Evolutionary conservation across 495 filamentous ascomycete species (phyloP), one percentile per base, ranked within the genome.

Genomic region (Aspergillus homomorphus): DNA sequence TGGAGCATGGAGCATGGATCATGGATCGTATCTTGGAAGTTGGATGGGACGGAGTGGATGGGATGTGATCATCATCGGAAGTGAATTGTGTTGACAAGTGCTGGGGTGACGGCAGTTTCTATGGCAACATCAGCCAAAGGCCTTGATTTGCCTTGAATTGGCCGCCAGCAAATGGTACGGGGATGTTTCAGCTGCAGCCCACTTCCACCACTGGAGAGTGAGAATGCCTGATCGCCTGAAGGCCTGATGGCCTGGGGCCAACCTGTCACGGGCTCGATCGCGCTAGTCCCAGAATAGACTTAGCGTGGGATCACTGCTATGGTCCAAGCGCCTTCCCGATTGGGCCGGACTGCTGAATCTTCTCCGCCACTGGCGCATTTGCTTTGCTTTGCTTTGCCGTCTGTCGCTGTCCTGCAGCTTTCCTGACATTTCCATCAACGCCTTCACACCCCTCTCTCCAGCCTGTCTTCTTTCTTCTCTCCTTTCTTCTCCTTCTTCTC

Each of bases 1-100:
- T n/a, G n/a, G n/a, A n/a, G n/a, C n/a, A n/a, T n/a, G n/a, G n/a
- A n/a, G n/a, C n/a, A n/a, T n/a, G n/a, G n/a, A n/a, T n/a, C n/a
- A n/a, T n/a, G n/a, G n/a, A n/a, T n/a, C n/a, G 12, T 6, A 38
- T 12, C 33, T 38, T 5, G 33, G 10, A 38, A 52, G 52, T 22
- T 19, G 49, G 41, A 51, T 44, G 45, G 21, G 60, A 60, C 60
- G 57, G 60, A 63, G 63, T 61, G 43, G 50, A 57, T 10, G 33
- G 45, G 56, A 48, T 51, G 30, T 21, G 53, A 57, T 44, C 4
- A 28, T 9, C 9, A 9, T 9, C 3, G 26, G 26, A 9, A 28
- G 26, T 3, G 26, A 53, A n/a, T n/a, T n/a, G n/a, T 73, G 73
- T 74, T 73, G 64, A 70, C 73, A 70, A n/a, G n/a, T n/a, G n/a